Evolutionary conservation across 2,329 filamentous ascomycete genomes (phyloP), one percentile per base, ranked within the genome.

Genomic region (Meredithiella fracta): DNA sequence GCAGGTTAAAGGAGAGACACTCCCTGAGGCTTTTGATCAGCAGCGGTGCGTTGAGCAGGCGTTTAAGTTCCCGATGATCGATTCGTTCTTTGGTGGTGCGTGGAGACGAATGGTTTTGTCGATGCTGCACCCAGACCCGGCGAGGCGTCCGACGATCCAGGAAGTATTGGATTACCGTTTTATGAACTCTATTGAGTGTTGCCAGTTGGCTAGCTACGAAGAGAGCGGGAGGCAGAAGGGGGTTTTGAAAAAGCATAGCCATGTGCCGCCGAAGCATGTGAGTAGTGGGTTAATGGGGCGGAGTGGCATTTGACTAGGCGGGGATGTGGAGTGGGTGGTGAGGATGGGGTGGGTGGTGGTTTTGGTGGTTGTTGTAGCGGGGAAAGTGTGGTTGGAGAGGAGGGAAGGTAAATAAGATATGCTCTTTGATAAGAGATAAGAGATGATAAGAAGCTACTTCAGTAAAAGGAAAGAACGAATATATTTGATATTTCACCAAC

Each of bases 101-200:
- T 78, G 80, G 2, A 73, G 90, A 57, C 81, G 83, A 58, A 79
- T 94, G 3, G 69, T 94, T 9, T 70, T 92, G 53, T 81, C 79
- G 65, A 94, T 95, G 88, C 74, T 94, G 31, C 82, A 94, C 66
- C 87, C 88, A 0, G 72, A 89, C 61, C 86, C 89, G 0, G 67
- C 70, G 6, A 80, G 80, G 65, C 83, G 89, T 44, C 80, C 84
- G 61, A 78, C 74, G 26, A 85, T 92, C 53, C 69, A 75, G 5
- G 78, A 86, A 1, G 80, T 86, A 1, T 69, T 88, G 55, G 79
- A 76, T 60, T 79, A 85, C 62, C 73, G 82, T n/a, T 88, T 81
- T 75, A 71, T 92, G 63, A 83, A 79, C 69, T 77, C 75, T 54
- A 78, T 89, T 42, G 85, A 90, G 62, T 92, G 87, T 69, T 94